Evolutionary conservation across 1,284 basidiomycete species (phyloP), one percentile per base, ranked within the genome.

Genomic region (Irpex sp.): DNA sequence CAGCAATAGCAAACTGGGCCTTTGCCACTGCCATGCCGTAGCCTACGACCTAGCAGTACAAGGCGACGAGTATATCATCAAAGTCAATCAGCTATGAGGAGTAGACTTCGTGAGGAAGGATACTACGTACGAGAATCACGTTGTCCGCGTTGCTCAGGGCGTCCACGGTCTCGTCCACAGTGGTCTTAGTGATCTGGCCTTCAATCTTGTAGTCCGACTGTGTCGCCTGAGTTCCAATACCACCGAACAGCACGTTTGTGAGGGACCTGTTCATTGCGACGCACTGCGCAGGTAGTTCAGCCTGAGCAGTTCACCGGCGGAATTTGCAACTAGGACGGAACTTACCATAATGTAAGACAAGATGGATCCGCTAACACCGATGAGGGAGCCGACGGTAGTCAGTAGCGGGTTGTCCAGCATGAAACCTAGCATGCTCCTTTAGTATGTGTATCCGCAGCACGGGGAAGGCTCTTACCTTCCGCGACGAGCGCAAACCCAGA

Each of bases 401-500:
- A 94, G 77, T 5, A 94, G 81, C 21, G 91, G 85, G 71, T 94
- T 94, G 71, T 94, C 90, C 66, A 94, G 75, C 92, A 94, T 94
- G 72, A 94, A 91, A 5, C 91, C 86, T 87, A 57, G n/a, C 19
- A 61, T 38, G 19, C 9, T 26, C 57, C 17, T 11, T 60, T 56
- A 19, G 49, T 8, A 38, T 64, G 49, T n/a, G 31, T 26, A 47
- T 21, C 37, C 44, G 8, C 17, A 37, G 55, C 55, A 47, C 58
- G 40, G 40, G 40, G 40, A 8, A 37, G 31, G 9, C 26, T 17
- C 61, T 62, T 59, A 82, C 87, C 92, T 82, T 94, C 92, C 2
- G 92, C 92, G n/a, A 94, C 91, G n/a, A 94, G 84, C 19, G 92
- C 92, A 69, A 94, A 93, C n/a, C 92, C 92, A 60, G 91, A 93